Evolutionary conservation across 768 basidiomycete species (phyloP), one percentile per base, ranked within the genome.

Genomic region (Mycena leptocephala): DNA sequence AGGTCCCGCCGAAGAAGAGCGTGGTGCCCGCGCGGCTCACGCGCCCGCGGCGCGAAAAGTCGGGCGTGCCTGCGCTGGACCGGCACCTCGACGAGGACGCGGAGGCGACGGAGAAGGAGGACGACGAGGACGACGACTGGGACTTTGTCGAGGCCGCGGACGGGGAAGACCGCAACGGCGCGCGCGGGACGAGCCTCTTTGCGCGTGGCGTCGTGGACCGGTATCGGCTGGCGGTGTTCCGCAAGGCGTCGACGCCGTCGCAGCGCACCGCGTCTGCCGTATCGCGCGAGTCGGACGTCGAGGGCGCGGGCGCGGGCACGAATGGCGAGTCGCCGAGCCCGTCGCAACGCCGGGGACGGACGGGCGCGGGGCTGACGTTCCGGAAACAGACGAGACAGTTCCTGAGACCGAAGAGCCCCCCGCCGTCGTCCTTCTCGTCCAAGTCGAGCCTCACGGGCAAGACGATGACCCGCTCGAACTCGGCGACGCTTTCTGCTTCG

Each of bases 141-240:
- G 96, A 97, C 89, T 91, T 97, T 76, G 90, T 98, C 75, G 95
- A 96, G 80, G 91, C 91, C 46, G 95, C 87, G 7, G 94, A 94
- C 77, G 93, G 92, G n/a, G 95, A 96, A 81, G 96, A 96, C 72
- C 89, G 93, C 75, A 96, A 97, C 76, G 95, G 96, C 22, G 87
- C 93, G 30, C 93, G 93, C 81, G 95, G 93, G 9, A 91, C 92
- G 24, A 97, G 94, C 81, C 89, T 97, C 46, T 97, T 97, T 81
- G 94, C 96, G 53, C 92, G 96, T n/a, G 96, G 96, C 7, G 95
- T 97, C 61, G 95, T 97, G 65, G 96, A 98, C 82, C 90, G 94
- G 68, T 98, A 97, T 82, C 89, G 92, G 72, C 87, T 98, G 68
- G 93, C 95, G 20, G 95, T 96, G 26, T 96, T 96, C 90, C 90